Evolutionary conservation across 208 protist genomes (phyloP).

Genomic region (Crithidia bombi): DNA sequence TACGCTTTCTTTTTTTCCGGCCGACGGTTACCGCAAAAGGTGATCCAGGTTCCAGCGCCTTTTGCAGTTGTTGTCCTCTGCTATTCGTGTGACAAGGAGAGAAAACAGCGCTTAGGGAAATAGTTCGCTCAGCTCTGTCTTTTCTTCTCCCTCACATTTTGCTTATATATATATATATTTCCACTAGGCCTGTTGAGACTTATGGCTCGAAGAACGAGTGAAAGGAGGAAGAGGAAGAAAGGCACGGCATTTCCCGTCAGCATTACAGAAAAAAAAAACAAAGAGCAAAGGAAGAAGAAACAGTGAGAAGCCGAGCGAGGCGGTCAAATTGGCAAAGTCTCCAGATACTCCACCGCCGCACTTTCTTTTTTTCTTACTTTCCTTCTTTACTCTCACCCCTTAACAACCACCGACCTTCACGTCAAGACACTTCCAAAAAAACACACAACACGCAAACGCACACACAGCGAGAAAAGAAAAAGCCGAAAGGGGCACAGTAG

Average conservation of each 20-base stretch:
- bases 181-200: too few species aligned
- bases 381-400: conserved; percentile 22
- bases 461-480: background rate
- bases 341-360: background rate
- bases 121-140: too few species aligned
- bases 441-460: background rate
- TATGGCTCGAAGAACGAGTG: too few species aligned
- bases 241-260: background rate
- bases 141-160: too few species aligned
- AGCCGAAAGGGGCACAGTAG: background rate
- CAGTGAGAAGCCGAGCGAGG: background rate
- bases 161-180: too few species aligned
- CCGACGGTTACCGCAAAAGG: too few species aligned
- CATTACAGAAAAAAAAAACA: background rate
- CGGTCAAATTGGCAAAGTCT: background rate
- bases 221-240: background rate
- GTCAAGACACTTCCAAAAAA: background rate
- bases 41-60: background rate
- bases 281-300: background rate
- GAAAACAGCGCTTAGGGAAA: too few species aligned
- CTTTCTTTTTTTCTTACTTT: background rate
- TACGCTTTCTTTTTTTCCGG: background rate
- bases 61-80: background rate
- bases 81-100: too few species aligned
- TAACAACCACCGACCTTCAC: background rate